Evolutionary conservation across 1,139 yeast genomes (phyloP).

Genomic region (Tardiomyces blankii): DNA sequence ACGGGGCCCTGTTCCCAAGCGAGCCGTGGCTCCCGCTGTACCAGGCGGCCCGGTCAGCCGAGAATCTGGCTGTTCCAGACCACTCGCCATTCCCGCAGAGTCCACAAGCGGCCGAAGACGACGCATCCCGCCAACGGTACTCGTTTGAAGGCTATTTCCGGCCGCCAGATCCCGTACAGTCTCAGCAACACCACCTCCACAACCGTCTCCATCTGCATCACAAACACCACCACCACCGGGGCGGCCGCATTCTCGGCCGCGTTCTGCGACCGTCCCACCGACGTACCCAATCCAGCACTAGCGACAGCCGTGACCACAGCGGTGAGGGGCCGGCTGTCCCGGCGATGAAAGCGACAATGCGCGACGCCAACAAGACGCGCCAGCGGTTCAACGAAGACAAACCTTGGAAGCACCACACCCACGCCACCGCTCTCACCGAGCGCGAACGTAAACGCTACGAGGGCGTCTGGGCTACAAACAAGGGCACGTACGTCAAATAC

Average conservation of each 20-base stretch:
- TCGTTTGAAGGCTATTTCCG: neutral
- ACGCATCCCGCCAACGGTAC: neutral
- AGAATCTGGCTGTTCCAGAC: neutral
- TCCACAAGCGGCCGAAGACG: neutral
- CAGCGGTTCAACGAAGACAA: conserved; percentile 70
- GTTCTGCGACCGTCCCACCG: neutral
- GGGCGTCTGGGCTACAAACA: conserved; percentile 87
- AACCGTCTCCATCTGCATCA: too few relatives aligned
- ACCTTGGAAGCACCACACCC: conserved; percentile 84
- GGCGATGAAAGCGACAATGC: conserved; percentile 34
- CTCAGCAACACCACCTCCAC: too few relatives aligned
- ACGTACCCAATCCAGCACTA: neutral
- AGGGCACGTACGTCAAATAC: conserved; percentile 46
- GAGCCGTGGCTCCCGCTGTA: neutral
- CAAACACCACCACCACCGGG: neutral
- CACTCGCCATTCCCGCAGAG: neutral
- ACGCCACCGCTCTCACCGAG: conserved; percentile 46
- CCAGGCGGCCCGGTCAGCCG: neutral
- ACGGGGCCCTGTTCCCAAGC: neutral
- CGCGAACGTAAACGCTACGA: conserved; percentile 80
- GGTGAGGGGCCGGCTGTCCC: neutral
- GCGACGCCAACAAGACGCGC: conserved; percentile 40
- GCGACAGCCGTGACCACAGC: neutral
- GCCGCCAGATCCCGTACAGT: too few relatives aligned
- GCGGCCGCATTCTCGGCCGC: neutral